A percentile compares a stretch with the other conserved stretches of the same genome.
Conservation (phyloP, 2,329 filamentous ascomycete species). For the Aspergillus latus region DNA sequence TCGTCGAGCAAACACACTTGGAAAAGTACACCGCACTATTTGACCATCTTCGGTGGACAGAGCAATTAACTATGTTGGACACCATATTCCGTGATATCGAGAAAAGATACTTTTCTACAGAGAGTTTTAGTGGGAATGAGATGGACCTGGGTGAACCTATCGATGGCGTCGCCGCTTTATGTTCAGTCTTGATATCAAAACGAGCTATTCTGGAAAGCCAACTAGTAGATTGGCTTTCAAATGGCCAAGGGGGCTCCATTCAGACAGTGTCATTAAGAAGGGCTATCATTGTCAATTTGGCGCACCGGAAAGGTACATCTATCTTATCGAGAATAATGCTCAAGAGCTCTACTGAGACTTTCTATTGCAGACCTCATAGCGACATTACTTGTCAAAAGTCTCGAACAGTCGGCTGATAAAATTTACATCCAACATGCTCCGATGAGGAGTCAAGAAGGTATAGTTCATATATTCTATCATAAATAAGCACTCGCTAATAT, state of each 20-base stretch:
- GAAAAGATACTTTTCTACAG: conserved; percentile 38
- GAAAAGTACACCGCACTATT: conserved; percentile 42
- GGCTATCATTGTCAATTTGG: conserved; percentile 61
- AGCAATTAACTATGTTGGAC: conserved; percentile 50
- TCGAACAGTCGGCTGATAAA: conserved; percentile 77
- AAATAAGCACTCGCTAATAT: conserved; percentile 23
- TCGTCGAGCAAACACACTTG: conserved; percentile 30
- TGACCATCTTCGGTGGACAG: conserved; percentile 45
- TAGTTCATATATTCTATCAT: too few relatives aligned
- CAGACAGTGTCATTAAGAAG: conserved; percentile 66
- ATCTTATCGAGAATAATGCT: neutral
- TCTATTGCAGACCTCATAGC: conserved; percentile 37
- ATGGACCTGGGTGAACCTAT: conserved; percentile 39
- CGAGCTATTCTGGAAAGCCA: conserved; percentile 53
- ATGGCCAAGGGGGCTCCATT: conserved; percentile 64
- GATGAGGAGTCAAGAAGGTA: conserved; percentile 84
- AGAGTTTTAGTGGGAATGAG: conserved; percentile 18
- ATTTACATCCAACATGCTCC: conserved; percentile 84
- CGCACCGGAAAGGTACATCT: conserved; percentile 49
- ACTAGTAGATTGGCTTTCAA: conserved; percentile 65
- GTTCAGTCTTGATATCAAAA: conserved; percentile 52
- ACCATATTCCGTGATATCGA: conserved; percentile 47
- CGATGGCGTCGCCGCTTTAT: conserved; percentile 59
- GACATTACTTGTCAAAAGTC: conserved; percentile 62
- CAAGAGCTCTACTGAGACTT: neutral